Evolutionary conservation across 202 grass and related monocot genomes (phyloP).

Genomic region (Elaeis oleifera): DNA sequence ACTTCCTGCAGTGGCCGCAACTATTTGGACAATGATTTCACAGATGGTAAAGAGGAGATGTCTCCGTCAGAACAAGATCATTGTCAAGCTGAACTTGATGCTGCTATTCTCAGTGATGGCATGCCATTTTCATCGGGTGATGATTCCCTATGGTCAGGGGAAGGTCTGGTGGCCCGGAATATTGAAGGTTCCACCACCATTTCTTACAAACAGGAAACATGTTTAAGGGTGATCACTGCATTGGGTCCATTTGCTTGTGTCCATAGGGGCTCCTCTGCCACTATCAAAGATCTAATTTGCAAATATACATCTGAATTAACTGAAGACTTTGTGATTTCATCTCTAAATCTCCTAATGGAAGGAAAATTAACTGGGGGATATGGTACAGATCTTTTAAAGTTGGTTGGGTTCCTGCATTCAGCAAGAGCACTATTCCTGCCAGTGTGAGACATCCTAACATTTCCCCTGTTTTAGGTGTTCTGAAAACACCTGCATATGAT

Average conservation of each 20-base stretch:
- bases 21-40: conserved; percentile 30
- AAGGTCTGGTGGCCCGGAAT: conserved; percentile 20
- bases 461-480: conserved; percentile 57
- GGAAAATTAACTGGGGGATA: conserved; percentile 39
- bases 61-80: neutral
- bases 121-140: conserved; percentile 17
- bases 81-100: neutral
- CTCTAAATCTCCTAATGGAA: conserved; percentile 63
- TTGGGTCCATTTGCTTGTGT: conserved; percentile 55
- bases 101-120: conserved; percentile 8
- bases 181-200: conserved; percentile 19
- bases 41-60: conserved; percentile 4
- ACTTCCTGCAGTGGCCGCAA: conserved; percentile 21
- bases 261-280: conserved; percentile 34
- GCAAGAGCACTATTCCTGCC: conserved; percentile 36
- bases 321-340: conserved; percentile 64
- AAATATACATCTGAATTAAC: conserved; percentile 38
- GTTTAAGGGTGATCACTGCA: conserved; percentile 33
- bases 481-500: conserved; percentile 43
- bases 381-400: conserved; percentile 66
- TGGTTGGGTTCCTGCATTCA: conserved; percentile 60
- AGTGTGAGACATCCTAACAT: conserved; percentile 76
- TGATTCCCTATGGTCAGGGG: conserved; percentile 22
- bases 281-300: conserved; percentile 47
- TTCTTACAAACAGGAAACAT: conserved; percentile 20